Percentiles rank a stretch among this genome's conserved stretches.
These are phyloP conservation scores for Adansonia madagascariensis DNA, from an alignment of 441 rosid genomes.

Conservation along the genomic window DNA sequence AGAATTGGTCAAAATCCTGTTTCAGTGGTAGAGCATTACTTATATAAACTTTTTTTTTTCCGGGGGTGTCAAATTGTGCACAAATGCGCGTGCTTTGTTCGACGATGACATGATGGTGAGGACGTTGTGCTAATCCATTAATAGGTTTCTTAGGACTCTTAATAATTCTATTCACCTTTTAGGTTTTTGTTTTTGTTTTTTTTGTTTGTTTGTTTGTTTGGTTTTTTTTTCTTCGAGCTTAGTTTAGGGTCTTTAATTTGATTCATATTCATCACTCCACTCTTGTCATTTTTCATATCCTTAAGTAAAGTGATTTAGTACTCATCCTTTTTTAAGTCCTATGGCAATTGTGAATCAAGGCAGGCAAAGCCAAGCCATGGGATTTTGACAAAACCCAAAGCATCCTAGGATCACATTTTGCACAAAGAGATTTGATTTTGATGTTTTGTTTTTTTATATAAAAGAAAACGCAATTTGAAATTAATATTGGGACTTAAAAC, in stretches of 20 bases:
- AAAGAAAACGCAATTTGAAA: neutral
- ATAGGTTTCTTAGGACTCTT: neutral
- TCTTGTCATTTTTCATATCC: neutral
- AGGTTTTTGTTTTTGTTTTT: neutral
- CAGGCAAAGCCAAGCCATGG: neutral
- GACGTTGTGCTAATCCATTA: slow-evolving; percentile 34
- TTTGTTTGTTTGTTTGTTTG: no score
- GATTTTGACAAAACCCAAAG: neutral
- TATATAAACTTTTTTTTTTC: slow-evolving; percentile 16
- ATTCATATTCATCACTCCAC: slow-evolving; percentile 1
- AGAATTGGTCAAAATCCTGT: slow-evolving; percentile 21
- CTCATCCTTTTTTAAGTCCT: neutral
- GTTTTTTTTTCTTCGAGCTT: neutral
- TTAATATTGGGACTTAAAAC: neutral
- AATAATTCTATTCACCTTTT: neutral
- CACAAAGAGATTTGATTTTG: neutral
- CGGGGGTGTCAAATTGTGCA: slow-evolving; percentile 30
- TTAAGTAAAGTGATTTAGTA: neutral
- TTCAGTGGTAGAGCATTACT: neutral
- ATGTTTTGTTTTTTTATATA: neutral
- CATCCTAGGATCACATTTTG: slow-evolving; percentile 13
- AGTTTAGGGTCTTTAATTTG: neutral
- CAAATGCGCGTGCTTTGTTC: slow-evolving; percentile 49
- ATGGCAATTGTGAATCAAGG: neutral
- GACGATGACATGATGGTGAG: slow-evolving; percentile 47